Evolutionary conservation across 192 early-diverging fungal species (phyloP), one percentile per base, ranked within the genome.

Genomic region (Helicostylum pulchrum): DNA sequence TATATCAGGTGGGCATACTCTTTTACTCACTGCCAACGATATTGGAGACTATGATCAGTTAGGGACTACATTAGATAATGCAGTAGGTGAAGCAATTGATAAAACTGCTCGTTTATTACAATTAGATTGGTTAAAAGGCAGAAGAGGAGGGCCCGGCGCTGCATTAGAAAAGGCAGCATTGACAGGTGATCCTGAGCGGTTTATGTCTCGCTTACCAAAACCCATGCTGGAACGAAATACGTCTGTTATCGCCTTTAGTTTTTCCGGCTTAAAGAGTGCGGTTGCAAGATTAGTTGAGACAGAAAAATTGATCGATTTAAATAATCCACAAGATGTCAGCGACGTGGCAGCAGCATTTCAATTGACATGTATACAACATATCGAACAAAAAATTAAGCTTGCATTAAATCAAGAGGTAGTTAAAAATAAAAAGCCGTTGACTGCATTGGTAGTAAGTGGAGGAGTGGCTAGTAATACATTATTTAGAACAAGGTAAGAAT

Each of bases 281-380:
- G 77, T 89, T 9, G 69, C 64, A n/a, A 67, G 82, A 30, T 68
- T 87, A 57, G 74, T 85, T 0, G 61, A 78, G n/a, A 61, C 62
- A 26, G 62, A 80, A 14, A 67, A 74, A 11, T 48, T 64, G 7
- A 71, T 83, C 12, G 64, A 73, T 50, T 23, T 67, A 11, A 30
- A 5, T 3, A 32, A 51, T 26, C 47, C 56, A 52, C 67, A 76
- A 20, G 74, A 79, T 63, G 62, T 77, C 12, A 74, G 77, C 30
- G 90, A 90, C 65, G 65, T 89, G 34, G 90, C 90, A 0, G 88
- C 88, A 4, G 82, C 83, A n/a, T 92, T 92, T 61, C 90, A 92
- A 70, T 48, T 67, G 23, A 75, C 79, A 14, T 84, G 81, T 8
- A 66, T 83, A 5, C 61, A 60, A 30, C 90, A 92, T 56, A 72